These are phyloP conservation scores for Oxyria digyna DNA, from an alignment of 148 eudicot genomes.

Conservation along the genomic window DNA sequence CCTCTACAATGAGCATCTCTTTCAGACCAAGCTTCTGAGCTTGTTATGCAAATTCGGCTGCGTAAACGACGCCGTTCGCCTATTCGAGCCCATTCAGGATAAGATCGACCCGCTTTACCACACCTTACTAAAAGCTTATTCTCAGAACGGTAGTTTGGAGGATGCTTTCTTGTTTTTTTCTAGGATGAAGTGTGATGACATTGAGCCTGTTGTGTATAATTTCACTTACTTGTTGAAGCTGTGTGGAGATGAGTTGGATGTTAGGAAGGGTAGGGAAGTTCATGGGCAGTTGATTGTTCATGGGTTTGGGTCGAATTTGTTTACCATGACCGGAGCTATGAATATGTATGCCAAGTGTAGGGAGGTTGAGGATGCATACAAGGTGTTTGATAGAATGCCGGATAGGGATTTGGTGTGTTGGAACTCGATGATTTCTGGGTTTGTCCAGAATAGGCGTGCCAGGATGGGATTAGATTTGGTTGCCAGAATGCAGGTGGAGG, in stretches of 20 bases:
- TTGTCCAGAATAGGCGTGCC: constrained; percentile 59
- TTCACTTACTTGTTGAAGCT: constrained; percentile 56
- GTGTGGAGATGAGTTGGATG: constrained; percentile 34
- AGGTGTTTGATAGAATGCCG: constrained; percentile 76
- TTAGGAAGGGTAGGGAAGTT: constrained; percentile 46
- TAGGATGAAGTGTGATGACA: constrained; percentile 42
- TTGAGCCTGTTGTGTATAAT: constrained; percentile 44
- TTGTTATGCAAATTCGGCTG: constrained; percentile 45
- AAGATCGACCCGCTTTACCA: constrained; percentile 42
- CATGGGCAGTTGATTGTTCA: constrained; percentile 44
- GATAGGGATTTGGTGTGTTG: constrained; percentile 67
- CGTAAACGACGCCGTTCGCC: constrained; percentile 45
- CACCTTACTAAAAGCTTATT: constrained; percentile 46
- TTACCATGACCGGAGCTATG: constrained; percentile 56
- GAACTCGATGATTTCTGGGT: constrained; percentile 67
- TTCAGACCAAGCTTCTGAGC: constrained; percentile 67
- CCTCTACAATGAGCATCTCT: constrained; percentile 45
- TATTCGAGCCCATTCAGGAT: constrained; percentile 40
- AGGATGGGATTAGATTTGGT: constrained; percentile 48
- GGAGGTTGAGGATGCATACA: constrained; percentile 43
- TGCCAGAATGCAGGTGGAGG: constrained; percentile 46
- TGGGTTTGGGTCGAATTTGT: constrained; percentile 44
- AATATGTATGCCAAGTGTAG: constrained; percentile 72
- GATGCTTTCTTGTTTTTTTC: constrained; percentile 30
- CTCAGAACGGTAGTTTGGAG: constrained; percentile 21